phyloP scores from a whole-genome alignment of 139 green algal species.

The Chlamydomonas incerta region DNA sequence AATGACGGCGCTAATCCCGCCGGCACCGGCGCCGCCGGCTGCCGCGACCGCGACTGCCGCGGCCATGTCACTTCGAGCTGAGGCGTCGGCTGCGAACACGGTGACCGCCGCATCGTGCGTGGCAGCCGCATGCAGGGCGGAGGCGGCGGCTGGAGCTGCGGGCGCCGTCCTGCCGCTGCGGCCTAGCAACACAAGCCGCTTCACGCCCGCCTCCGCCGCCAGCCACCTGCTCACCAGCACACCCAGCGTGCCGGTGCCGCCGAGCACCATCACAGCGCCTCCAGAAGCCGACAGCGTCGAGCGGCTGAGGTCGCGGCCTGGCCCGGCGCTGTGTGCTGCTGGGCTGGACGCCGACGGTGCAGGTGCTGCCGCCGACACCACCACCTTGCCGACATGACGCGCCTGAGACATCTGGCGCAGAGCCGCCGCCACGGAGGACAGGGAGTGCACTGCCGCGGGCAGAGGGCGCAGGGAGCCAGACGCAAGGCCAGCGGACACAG shows the following conservation, averaged over 20 bases:
- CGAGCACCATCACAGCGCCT: conserved; percentile 66
- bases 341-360: not conserved
- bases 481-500: conserved; percentile 53
- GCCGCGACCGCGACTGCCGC: not conserved
- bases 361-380: conserved; percentile 52
- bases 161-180: conserved; percentile 57
- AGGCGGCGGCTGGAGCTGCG: too few species aligned
- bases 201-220: conserved; percentile 44
- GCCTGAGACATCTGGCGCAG: conserved; percentile 89
- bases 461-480: conserved; percentile 50
- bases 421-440: conserved; percentile 56
- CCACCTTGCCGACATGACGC: conserved; percentile 88
- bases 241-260: conserved; percentile 83
- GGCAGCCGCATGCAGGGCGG: not conserved
- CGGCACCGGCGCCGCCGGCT: not conserved
- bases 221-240: conserved; percentile 74
- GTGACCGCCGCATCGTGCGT: conserved; percentile 17
- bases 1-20: conserved; percentile 47
- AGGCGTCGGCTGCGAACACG: conserved; percentile 52
- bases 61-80: conserved; percentile 21
- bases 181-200: conserved; percentile 60
- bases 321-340: too few species aligned
- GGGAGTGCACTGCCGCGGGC: conserved; percentile 44
- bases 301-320: too few species aligned
- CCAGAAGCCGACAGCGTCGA: not conserved